Evolutionary conservation across 805 yeast species (phyloP).

Genomic region (Starmerella gropengiesseri): DNA sequence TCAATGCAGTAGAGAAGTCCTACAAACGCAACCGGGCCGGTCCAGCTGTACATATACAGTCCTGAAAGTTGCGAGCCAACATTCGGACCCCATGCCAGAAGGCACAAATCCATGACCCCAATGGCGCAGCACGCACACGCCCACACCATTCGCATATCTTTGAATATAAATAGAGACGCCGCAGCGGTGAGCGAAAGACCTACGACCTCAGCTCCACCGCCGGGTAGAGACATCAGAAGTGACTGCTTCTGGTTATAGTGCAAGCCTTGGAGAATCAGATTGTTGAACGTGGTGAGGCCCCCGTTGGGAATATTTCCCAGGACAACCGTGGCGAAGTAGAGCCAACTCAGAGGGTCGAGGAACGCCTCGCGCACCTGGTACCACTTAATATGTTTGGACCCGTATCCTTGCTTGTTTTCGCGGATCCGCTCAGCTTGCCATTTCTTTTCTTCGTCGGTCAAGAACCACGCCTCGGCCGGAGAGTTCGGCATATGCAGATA

Average conservation of each 20-base stretch:
- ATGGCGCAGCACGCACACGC: constrained; percentile 9
- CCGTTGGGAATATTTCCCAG: constrained; percentile 43
- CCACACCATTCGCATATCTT: constrained; percentile 12
- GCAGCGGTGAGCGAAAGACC: constrained; percentile 14
- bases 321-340: constrained; percentile 35
- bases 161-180: constrained; percentile 4
- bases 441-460: constrained; percentile 36
- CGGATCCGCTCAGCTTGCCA: constrained; percentile 45
- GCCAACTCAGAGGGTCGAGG: constrained; percentile 41
- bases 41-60: constrained; percentile 11
- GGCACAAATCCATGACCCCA: constrained; percentile 11
- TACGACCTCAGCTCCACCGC: constrained; percentile 37
- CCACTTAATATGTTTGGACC: constrained; percentile 44
- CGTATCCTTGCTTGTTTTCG: constrained; percentile 47
- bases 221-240: constrained; percentile 35
- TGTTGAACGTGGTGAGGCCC: constrained; percentile 43
- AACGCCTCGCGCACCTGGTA: constrained; percentile 44
- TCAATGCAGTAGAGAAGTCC: constrained; percentile 28
- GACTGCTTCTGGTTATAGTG: constrained; percentile 34
- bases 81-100: constrained; percentile 24
- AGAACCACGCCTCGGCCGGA: constrained; percentile 36
- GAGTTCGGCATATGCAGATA: constrained; percentile 44
- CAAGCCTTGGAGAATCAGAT: constrained; percentile 37
- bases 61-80: constrained; percentile 18
- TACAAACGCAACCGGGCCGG: constrained; percentile 10